Conservation (phyloP, 257 asterid species). For the Plantago elongata region DNA sequence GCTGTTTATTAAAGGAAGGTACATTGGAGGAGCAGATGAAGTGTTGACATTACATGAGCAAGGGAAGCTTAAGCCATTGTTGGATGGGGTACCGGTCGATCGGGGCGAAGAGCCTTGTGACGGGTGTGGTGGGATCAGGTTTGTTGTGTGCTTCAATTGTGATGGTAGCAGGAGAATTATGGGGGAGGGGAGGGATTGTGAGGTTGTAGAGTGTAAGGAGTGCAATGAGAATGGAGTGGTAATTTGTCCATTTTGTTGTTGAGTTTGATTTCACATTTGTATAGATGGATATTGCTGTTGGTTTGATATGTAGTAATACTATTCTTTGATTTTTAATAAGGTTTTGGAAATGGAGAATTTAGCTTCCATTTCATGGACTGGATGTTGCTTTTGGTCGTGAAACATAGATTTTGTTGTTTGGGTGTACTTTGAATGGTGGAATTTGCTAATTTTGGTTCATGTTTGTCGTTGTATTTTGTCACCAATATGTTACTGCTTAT, state of each 20-base stretch:
- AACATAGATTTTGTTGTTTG: too few relatives aligned
- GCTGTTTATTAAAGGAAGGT: constrained; percentile 79
- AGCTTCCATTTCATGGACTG: too few relatives aligned
- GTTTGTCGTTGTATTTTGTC: too few relatives aligned
- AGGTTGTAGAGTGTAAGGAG: constrained; percentile 40
- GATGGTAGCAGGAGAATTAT: constrained; percentile 68
- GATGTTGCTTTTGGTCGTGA: too few relatives aligned
- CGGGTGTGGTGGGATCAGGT: constrained; percentile 74
- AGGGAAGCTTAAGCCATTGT: constrained; percentile 67
- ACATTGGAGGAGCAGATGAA: constrained; percentile 90
- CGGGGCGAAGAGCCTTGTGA: constrained; percentile 48
- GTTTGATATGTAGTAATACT: neutral
- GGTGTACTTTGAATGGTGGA: too few relatives aligned
- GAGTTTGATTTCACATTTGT: constrained; percentile 31
- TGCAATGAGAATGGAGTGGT: constrained; percentile 65
- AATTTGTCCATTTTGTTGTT: constrained; percentile 72
- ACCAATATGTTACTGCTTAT: too few relatives aligned
- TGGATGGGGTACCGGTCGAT: constrained; percentile 62
- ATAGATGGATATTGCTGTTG: neutral
- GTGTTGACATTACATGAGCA: constrained; percentile 72
- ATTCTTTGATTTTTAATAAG: constrained; percentile 1
- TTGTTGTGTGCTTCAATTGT: constrained; percentile 74
- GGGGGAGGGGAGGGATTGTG: constrained; percentile 33
- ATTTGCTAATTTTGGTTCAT: too few relatives aligned
- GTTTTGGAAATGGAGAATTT: neutral